phyloP scores from a whole-genome alignment of 2,329 filamentous ascomycete genomes.

The Basipetospora sp. region DNA sequence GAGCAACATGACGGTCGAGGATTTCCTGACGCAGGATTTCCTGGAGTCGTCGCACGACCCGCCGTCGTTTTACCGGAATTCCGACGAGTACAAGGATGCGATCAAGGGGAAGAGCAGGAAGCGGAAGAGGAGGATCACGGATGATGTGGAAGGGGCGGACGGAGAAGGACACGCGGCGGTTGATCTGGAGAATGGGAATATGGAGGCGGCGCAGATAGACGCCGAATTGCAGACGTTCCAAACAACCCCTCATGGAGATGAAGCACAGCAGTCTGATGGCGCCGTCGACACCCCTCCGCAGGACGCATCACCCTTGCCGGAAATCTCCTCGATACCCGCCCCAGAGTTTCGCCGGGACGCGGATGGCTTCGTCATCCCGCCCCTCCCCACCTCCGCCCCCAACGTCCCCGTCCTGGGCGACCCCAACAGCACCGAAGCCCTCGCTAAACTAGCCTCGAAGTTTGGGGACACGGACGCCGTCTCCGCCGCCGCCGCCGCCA shows the following conservation, averaged over 20 bases:
- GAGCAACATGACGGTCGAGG: slow-evolving; percentile 70
- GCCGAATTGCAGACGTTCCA: not conserved
- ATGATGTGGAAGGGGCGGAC: slow-evolving; percentile 17
- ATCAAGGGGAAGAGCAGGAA: slow-evolving; percentile 33
- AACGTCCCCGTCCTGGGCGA: slow-evolving; percentile 7
- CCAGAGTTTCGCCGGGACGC: slow-evolving; percentile 37
- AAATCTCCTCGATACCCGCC: not conserved
- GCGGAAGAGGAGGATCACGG: slow-evolving; percentile 27
- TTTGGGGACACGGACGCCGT: slow-evolving; percentile 25
- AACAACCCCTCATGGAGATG: not conserved
- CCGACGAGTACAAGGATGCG: slow-evolving; percentile 42
- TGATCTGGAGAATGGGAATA: not conserved
- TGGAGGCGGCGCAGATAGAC: slow-evolving; percentile 1
- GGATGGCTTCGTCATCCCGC: slow-evolving; percentile 55
- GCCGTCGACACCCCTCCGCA: not conserved
- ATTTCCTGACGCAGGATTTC: slow-evolving; percentile 61
- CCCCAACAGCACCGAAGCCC: slow-evolving; percentile 13
- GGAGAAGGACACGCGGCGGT: slow-evolving; percentile 9
- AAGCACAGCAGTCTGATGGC: not conserved
- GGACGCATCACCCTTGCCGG: not conserved
- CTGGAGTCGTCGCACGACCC: slow-evolving; percentile 65
- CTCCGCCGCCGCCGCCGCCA: too few relatives aligned
- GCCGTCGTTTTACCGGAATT: slow-evolving; percentile 61
- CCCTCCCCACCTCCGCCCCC: slow-evolving; percentile 19
- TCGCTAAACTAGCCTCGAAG: slow-evolving; percentile 28